phyloP scores from a whole-genome alignment of 371 early-diverging fungal genomes.

The Actinomucor elegans region DNA sequence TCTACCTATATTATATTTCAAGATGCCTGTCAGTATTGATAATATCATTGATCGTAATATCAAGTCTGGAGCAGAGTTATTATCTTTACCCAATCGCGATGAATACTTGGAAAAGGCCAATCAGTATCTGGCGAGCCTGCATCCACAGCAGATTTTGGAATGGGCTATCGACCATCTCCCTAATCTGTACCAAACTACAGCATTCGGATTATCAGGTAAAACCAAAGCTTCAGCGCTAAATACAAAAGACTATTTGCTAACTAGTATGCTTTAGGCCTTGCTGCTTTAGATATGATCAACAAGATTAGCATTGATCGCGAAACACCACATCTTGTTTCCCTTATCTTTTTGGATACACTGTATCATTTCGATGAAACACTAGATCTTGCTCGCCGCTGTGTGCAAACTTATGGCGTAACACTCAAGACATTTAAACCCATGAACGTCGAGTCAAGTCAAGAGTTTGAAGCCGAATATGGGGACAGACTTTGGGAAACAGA shows the following conservation, averaged over 20 bases:
- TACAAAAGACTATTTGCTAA: no score
- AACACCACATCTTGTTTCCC: slow-evolving; percentile 65
- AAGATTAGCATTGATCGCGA: slow-evolving; percentile 60
- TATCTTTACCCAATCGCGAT: no score
- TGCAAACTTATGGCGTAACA: slow-evolving; percentile 69
- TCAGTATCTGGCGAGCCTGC: slow-evolving; percentile 52
- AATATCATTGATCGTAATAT: slow-evolving; percentile 23
- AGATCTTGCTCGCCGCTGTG: slow-evolving; percentile 69
- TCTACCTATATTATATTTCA: neutral
- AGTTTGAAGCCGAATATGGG: slow-evolving; percentile 76
- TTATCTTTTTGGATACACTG: slow-evolving; percentile 91
- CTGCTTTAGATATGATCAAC: slow-evolving; percentile 73
- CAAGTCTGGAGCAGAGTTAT: slow-evolving; percentile 45
- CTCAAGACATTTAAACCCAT: slow-evolving; percentile 78
- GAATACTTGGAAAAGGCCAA: slow-evolving; percentile 68
- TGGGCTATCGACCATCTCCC: slow-evolving; percentile 86
- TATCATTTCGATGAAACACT: slow-evolving; percentile 92
- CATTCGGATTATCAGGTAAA: slow-evolving; percentile 91
- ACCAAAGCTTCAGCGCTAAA: no score
- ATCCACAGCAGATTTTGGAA: slow-evolving; percentile 81
- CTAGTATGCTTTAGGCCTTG: no score
- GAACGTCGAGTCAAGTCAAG: slow-evolving; percentile 53
- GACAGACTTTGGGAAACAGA: slow-evolving; percentile 80
- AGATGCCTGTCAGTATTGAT: slow-evolving; percentile 34
- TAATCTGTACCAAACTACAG: slow-evolving; percentile 88